Base-by-base conservation (phyloP, 2,329 filamentous ascomycete species). In the Sarocladium brachiariae region DNA sequence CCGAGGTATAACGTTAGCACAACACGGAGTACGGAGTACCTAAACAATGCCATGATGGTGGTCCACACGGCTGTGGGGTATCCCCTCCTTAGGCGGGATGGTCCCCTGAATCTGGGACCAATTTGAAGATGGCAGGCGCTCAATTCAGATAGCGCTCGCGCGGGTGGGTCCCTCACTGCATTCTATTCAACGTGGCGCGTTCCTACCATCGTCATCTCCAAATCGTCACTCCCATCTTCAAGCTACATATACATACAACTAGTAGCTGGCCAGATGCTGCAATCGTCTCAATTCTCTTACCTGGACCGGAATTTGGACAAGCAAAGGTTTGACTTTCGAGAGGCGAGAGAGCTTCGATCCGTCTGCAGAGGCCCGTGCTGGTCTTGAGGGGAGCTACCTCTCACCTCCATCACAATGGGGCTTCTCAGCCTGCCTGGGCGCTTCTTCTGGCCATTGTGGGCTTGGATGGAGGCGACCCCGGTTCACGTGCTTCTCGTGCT, bases 391-490 rank as follows among this genome's bases (percentile, higher is more conserved):
- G 13, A 19, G 24, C 18, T 33, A 35, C 8, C 16, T 21, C 37
- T 21, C 46, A 21, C 45, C 38, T 35, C 47, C 35, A 53, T 45
- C 37, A 46, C 38, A 31, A 57, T 59, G 52, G 52, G 53, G n/a
- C 50, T 61, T 50, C 53, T 62, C 34, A 58, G 64, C 49, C 58
- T 67, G 21, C 60, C 73, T 24, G 57, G 59, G 53, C 64, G 61
- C 52, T 60, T 68, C 52, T 53, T 69, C 51, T 58, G 57, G 52
- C 61, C 65, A 41, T 57, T 70, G n/a, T 66, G 61, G 55, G 59
- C 59, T 7, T 66, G 66, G 58, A 56, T 66, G 31, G 60, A 61
- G 51, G 66, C 69, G 18, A 69, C 67, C 13, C 71, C 74, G 2
- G 53, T 67, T 16, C 61, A 71, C 52, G 54, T 72, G 4, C 56